Conservation (phyloP, 2,329 filamentous ascomycete genomes). For the Lasiodiplodia gonubiensis region DNA sequence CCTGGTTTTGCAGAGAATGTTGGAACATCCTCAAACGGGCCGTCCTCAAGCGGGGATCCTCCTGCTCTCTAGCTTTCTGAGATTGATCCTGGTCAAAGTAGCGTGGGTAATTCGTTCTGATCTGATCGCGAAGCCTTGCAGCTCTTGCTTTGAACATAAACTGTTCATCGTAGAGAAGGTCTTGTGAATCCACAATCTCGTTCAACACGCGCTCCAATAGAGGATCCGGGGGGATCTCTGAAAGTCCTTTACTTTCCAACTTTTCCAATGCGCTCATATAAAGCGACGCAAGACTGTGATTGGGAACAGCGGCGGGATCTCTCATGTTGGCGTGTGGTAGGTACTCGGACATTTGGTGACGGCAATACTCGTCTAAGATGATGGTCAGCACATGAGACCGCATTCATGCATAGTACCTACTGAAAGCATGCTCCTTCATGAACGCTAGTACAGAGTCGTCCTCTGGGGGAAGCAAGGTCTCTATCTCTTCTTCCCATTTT, state of each 20-base stretch:
- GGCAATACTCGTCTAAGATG: constrained; percentile 4
- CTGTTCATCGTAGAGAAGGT: constrained; percentile 12
- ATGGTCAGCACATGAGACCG: not conserved
- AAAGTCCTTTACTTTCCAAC: constrained; percentile 5
- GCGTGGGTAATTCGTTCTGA: not conserved
- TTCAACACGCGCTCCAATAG: constrained; percentile 7
- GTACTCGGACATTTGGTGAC: constrained; percentile 18
- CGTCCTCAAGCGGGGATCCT: not conserved
- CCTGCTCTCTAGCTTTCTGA: not conserved
- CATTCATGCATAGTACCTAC: not conserved
- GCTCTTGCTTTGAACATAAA: constrained; percentile 18
- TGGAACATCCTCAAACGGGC: constrained; percentile 8
- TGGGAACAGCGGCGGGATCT: not conserved
- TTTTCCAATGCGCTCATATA: constrained; percentile 15
- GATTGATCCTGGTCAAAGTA: constrained; percentile 5
- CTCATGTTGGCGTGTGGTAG: constrained; percentile 1
- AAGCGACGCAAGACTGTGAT: constrained; percentile 15
- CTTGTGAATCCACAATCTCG: not conserved
- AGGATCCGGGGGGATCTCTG: not conserved
- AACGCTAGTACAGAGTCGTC: not conserved
- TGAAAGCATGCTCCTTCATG: constrained; percentile 23
- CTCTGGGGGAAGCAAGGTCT: constrained; percentile 3
- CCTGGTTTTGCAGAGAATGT: not conserved
- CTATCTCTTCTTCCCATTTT: constrained; percentile 8
- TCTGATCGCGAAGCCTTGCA: not conserved